Base-by-base conservation (phyloP, 2,329 filamentous ascomycete genomes). In the Pseudopyricularia javanii region DNA sequence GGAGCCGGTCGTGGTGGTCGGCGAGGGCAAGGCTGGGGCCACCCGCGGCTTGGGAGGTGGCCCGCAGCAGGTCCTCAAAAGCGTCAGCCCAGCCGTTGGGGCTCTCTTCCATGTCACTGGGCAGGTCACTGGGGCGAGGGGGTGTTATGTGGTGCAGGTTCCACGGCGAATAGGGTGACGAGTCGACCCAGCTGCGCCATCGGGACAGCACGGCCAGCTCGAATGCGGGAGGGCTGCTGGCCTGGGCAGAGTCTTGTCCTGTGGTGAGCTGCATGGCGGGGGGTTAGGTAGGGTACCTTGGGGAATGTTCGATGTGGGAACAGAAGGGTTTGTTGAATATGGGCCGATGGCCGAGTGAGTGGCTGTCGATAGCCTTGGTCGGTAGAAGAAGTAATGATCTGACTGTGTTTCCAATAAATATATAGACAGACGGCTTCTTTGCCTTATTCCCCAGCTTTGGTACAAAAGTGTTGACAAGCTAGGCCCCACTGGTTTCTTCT, bases 21-120 rank as follows among this genome's bases (percentile, higher is more conserved):
- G 49, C 22, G 40, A 45, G 40, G 24, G 40, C 17, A 17, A 24
- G 49, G 14, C 7, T 66, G 11, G 35, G 64, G 4, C 70, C 70
- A 14, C 40, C 40, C 17, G 9, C 24, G 14, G 20, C 24, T 12
- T 45, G 40, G 14, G 70, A 67, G n/a, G 68, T 70, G 17, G 70
- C 69, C n/a, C 66, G 65, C 12, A 81, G 66, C 15, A 82, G 70
- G 56, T 81, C 78, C 58, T 81, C 77, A 56, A 80, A 80, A 48
- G 78, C 77, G 57, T 80, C 76, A 32, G 73, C 68, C 57, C 78
- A 81, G 8, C 74, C 76, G 59, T 78, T 78, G 33, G 66, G 59
- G 37, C 59, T 61, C 12, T 63, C 48, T 53, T 72, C 67, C 32
- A 65, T 55, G 47, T 65, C 64, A 4, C 62, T 55, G 8, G 71